phyloP scores from a whole-genome alignment of 129 eudicot species.

The Lonicera japonica region DNA sequence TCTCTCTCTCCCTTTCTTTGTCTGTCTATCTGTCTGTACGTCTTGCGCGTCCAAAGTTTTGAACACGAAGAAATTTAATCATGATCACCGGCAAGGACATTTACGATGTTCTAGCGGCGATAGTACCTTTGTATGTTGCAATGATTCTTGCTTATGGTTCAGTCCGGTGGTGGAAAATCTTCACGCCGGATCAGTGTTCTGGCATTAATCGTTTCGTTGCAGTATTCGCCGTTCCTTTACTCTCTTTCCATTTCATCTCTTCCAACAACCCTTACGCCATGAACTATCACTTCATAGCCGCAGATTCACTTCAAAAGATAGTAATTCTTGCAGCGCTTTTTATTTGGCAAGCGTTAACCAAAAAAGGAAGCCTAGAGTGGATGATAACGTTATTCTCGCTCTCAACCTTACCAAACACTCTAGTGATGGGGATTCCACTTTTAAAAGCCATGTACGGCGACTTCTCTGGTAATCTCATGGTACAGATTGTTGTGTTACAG shows the following conservation, averaged over 20 bases:
- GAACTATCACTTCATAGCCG: conserved; percentile 90
- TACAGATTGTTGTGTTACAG: conserved; percentile 85
- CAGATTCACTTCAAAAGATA: conserved; percentile 78
- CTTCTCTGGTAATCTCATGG: conserved; percentile 78
- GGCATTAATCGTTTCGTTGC: conserved; percentile 96
- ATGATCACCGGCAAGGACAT: conserved; percentile 93
- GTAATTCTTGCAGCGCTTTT: conserved; percentile 61
- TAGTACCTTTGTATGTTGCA: conserved; percentile 81
- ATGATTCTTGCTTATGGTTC: conserved; percentile 93
- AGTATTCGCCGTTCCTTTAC: conserved; percentile 85
- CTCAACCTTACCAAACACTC: conserved; percentile 86
- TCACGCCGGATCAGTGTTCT: conserved; percentile 97
- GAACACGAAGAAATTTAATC: not conserved
- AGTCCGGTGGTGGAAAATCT: conserved; percentile 93
- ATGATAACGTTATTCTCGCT: conserved; percentile 86
- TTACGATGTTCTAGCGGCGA: conserved; percentile 86
- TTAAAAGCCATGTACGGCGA: conserved; percentile 94
- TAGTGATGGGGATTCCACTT: conserved; percentile 92
- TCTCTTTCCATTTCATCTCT: conserved; percentile 93
- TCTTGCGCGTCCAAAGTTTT: not conserved
- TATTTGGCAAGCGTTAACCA: conserved; percentile 64
- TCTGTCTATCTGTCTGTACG: not conserved
- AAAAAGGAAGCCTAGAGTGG: conserved; percentile 77
- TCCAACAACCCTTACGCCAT: conserved; percentile 65
- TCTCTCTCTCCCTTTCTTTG: not conserved